phyloP scores from a whole-genome alignment of 768 basidiomycete species.

The Tylopilus balloui region DNA sequence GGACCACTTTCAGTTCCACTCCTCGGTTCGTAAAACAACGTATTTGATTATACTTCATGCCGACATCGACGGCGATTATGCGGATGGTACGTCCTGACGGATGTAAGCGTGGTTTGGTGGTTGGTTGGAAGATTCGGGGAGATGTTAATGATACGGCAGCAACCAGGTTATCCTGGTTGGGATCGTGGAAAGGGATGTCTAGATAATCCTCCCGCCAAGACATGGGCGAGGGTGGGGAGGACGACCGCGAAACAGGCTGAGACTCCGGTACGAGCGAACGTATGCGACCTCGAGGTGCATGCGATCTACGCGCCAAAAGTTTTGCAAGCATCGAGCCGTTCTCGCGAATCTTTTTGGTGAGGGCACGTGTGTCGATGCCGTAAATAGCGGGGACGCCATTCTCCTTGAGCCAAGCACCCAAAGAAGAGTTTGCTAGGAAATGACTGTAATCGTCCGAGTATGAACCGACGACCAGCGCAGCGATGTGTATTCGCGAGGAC shows the following conservation, averaged over 20 bases:
- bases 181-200: slow-evolving; percentile 80
- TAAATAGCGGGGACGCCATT: slow-evolving; percentile 91
- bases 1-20: slow-evolving; percentile 93
- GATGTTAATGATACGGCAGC: slow-evolving; percentile 74
- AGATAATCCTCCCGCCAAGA: slow-evolving; percentile 83
- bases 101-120: slow-evolving; percentile 53
- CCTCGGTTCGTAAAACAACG: slow-evolving; percentile 92
- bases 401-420: slow-evolving; percentile 92
- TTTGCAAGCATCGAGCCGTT: slow-evolving; percentile 91
- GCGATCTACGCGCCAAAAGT: slow-evolving; percentile 62
- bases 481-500: slow-evolving; percentile 89
- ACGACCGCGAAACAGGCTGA: slow-evolving; percentile 41
- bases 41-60: slow-evolving; percentile 99
- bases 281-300: slow-evolving; percentile 38
- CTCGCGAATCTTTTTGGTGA: slow-evolving; percentile 94
- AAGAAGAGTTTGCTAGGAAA: slow-evolving; percentile 83
- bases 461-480: slow-evolving; percentile 87
- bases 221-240: slow-evolving; percentile 49
- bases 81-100: slow-evolving; percentile 78
- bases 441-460: slow-evolving; percentile 95
- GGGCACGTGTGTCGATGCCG: slow-evolving; percentile 92
- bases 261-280: slow-evolving; percentile 35
- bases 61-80: slow-evolving; percentile 90
- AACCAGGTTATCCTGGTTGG: slow-evolving; percentile 87
- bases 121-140: slow-evolving; percentile 67